phyloP scores from a whole-genome alignment of 2,329 filamentous ascomycete genomes.

The Metarhizium sp. region DNA sequence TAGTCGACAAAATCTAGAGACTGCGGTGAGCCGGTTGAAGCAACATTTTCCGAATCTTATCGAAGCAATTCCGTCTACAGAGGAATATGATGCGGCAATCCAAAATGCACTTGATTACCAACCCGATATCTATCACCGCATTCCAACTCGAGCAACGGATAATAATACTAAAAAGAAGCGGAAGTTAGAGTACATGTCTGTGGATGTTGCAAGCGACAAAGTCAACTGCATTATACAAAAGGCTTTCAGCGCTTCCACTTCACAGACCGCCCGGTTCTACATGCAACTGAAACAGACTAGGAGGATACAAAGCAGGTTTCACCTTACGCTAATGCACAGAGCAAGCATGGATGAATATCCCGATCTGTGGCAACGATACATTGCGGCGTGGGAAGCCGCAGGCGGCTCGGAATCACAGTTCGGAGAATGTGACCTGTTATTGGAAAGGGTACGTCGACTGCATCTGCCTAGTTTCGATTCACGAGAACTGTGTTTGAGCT shows the following conservation, averaged over 20 bases:
- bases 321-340: constrained; percentile 88
- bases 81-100: constrained; percentile 74
- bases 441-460: constrained; percentile 42
- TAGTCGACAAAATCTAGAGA: constrained; percentile 83
- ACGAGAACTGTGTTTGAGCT: neutral
- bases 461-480: neutral
- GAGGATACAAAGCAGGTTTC: constrained; percentile 77
- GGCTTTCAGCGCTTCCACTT: constrained; percentile 49
- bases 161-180: constrained; percentile 36
- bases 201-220: constrained; percentile 33
- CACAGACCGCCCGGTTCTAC: constrained; percentile 51
- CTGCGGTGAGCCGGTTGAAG: constrained; percentile 61
- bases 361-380: constrained; percentile 69
- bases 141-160: constrained; percentile 40
- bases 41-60: constrained; percentile 71
- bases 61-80: constrained; percentile 55
- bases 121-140: constrained; percentile 66
- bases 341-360: constrained; percentile 50
- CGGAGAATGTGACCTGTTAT: constrained; percentile 53
- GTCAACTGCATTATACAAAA: constrained; percentile 52
- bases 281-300: constrained; percentile 61
- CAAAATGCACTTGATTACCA: constrained; percentile 65
- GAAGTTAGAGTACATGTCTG: constrained; percentile 47
- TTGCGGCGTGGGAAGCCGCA: constrained; percentile 41
- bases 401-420: constrained; percentile 28